Base-by-base conservation (phyloP, 192 early-diverging fungal genomes). In the Gryganskiella cystojenkinii region DNA sequence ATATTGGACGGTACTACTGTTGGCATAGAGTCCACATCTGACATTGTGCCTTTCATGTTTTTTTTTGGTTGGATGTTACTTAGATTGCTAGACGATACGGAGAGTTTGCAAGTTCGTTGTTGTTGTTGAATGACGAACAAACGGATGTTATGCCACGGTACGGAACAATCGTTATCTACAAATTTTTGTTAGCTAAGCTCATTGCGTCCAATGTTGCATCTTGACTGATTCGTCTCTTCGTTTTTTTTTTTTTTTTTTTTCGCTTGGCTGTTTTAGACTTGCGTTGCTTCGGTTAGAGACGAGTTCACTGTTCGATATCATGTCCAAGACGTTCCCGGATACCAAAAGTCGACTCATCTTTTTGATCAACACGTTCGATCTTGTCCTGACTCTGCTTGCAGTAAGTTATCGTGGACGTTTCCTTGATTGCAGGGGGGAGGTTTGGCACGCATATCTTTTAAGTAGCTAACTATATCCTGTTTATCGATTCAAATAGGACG, bases 361-460 rank as follows among this genome's bases (percentile, higher is more conserved):
- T 65, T 82, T 95, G 63, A 96, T 99, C 74, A 99, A 98, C 86
- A 99, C 96, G 71, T 93, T 93, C 79, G 96, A 99, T 67, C 82
- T 96, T 17, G 89, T 98, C 22, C 81, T 93, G 27, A 85, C 91
- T 3, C 91, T 97, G 35, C 83, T 99, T 28, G 81, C 86, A 46
- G 96, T 92, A 83, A 56, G 85, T 34, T 3, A n/a, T 25, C 11
- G 28, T 54, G 11, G 33, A 7, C 4, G 8, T 24, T 0, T 56
- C 4, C n/a, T 40, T n/a, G 3, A n/a, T 34, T 20, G 17, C 55
- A 20, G 4, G 13, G 0, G 11, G 31, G 30, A 20, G 7, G 4
- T 40, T 25, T 17, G 42, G 24, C 33, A 7, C 37, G 20, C 10
- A 19, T 15, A 49, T 53, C 33, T 15, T 19, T 55, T 22, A 34